phyloP scores from a whole-genome alignment of 306 rosid genomes.

The Ziziphus jujuba region DNA sequence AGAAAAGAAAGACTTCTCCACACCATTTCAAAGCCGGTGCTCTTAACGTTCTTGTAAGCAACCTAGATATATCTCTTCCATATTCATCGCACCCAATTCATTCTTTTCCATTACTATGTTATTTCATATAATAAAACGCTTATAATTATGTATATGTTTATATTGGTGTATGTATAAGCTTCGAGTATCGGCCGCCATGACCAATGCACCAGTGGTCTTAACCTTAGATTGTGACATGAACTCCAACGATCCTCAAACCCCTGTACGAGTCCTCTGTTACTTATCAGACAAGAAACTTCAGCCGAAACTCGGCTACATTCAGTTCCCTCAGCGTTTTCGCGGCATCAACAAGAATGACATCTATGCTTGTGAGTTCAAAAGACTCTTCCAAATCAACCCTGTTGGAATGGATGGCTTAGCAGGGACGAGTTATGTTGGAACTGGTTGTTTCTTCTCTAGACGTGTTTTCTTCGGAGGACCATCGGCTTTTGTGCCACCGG shows the following conservation, averaged over 20 bases:
- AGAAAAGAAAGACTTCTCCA: conserved; percentile 30
- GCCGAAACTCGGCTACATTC: conserved; percentile 22
- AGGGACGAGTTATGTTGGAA: conserved; percentile 36
- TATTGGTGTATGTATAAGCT: conserved; percentile 18
- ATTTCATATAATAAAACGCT: neutral
- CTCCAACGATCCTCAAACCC: conserved; percentile 45
- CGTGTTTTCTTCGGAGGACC: conserved; percentile 44
- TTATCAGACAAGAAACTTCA: conserved; percentile 14
- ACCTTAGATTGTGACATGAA: conserved; percentile 43
- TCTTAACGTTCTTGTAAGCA: conserved; percentile 42
- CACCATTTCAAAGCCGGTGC: conserved; percentile 59
- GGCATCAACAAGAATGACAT: conserved; percentile 34
- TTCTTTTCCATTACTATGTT: neutral
- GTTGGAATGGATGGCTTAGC: conserved; percentile 36
- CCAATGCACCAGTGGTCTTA: conserved; percentile 40
- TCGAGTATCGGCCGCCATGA: conserved; percentile 46
- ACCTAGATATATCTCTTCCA: too few relatives aligned
- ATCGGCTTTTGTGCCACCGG: neutral
- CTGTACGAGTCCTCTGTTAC: conserved; percentile 32
- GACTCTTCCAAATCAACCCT: conserved; percentile 1
- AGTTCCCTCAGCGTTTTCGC: conserved; percentile 37
- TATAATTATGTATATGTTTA: neutral
- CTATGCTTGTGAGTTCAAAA: conserved; percentile 17
- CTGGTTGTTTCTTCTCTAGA: conserved; percentile 37
- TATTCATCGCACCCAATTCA: neutral